Conservation (phyloP, 345 rosid genomes). For the Ceriops zippeliana region DNA sequence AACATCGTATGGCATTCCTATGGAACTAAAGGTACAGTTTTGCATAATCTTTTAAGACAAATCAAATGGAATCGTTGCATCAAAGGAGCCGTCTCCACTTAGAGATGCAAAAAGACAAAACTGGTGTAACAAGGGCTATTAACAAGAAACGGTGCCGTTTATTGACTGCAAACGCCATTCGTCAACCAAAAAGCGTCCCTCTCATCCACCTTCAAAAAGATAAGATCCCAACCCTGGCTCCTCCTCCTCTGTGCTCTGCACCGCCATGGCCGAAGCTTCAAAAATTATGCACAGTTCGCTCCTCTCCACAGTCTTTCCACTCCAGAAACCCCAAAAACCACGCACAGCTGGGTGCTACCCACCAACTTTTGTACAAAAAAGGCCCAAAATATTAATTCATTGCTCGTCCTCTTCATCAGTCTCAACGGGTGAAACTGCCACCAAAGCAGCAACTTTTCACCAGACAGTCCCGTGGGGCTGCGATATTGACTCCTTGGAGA, state of each 20-base stretch:
- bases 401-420: conserved; percentile 41
- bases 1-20: conserved; percentile 24
- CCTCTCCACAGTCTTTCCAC: conserved; percentile 41
- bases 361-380: conserved; percentile 21
- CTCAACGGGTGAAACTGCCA: conserved; percentile 39
- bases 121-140: neutral
- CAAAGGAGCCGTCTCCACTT: too few relatives aligned
- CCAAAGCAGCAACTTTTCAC: conserved; percentile 21
- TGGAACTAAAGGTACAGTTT: neutral
- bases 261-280: conserved; percentile 62
- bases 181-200: neutral
- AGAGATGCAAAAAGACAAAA: too few relatives aligned
- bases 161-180: neutral
- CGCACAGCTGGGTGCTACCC: conserved; percentile 9
- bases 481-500: conserved; percentile 47
- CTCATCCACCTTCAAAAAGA: neutral
- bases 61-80: too few relatives aligned
- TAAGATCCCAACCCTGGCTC: neutral
- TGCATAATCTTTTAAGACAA: too few relatives aligned
- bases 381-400: conserved; percentile 21
- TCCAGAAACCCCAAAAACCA: conserved; percentile 35
- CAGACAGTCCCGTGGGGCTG: conserved; percentile 62
- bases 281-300: conserved; percentile 47
- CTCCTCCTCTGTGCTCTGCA: conserved; percentile 10
- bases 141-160: conserved; percentile 10